phyloP scores from a whole-genome alignment of 495 filamentous ascomycete genomes.

The Pseudotulostoma volvatum region DNA sequence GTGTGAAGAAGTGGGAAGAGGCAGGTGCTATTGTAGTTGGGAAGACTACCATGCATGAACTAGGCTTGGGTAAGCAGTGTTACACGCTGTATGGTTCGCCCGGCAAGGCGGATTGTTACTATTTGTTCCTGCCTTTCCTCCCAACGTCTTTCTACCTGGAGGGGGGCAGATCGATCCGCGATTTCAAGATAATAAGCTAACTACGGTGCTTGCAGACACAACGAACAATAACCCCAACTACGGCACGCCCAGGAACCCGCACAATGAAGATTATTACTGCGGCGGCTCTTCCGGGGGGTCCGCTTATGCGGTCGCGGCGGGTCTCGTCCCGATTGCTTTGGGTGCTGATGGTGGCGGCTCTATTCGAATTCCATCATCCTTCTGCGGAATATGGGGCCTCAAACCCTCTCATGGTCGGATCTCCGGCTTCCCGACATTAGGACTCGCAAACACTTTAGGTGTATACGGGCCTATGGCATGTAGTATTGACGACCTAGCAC shows the following conservation, averaged over 20 bases:
- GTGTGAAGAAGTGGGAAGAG: conserved; percentile 56
- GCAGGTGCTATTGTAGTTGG: conserved; percentile 70
- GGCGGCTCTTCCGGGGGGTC: conserved; percentile 81
- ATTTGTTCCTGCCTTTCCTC: too few relatives aligned
- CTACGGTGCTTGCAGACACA: conserved; percentile 34
- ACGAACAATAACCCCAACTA: conserved; percentile 68
- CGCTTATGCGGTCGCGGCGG: conserved; percentile 59
- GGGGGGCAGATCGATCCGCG: too few relatives aligned
- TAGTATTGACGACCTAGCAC: conserved; percentile 65
- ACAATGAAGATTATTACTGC: conserved; percentile 64
- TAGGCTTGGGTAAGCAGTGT: conserved; percentile 45
- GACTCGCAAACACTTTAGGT: conserved; percentile 43
- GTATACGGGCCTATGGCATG: conserved; percentile 64
- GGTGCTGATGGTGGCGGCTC: conserved; percentile 81
- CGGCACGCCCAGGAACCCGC: conserved; percentile 74
- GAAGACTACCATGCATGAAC: conserved; percentile 84
- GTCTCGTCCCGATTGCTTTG: conserved; percentile 65
- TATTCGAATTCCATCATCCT: conserved; percentile 64
- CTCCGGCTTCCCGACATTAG: conserved; percentile 41
- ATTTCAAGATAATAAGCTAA: too few relatives aligned
- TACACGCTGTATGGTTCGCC: neutral
- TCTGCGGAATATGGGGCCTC: conserved; percentile 77
- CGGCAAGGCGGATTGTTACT: too few relatives aligned
- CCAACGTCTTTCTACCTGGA: too few relatives aligned
- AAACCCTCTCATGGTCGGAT: conserved; percentile 72